Percentiles rank a stretch among this genome's conserved stretches.
Evolutionary conservation across 306 rosid genomes (phyloP).

Genomic region (Fragaria vesca): DNA sequence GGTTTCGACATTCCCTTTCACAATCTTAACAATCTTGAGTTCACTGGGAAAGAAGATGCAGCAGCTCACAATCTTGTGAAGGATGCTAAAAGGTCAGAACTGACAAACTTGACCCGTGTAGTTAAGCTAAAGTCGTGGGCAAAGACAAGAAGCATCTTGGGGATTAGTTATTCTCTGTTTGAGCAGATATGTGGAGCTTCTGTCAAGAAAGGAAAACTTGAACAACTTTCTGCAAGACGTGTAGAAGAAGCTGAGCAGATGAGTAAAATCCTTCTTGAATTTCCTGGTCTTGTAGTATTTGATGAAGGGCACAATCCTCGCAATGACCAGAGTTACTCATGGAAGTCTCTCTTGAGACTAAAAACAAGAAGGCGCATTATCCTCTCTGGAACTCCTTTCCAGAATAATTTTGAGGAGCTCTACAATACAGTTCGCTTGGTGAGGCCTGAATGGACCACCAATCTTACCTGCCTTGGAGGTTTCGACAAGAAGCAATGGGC

Average conservation of each 20-base stretch:
- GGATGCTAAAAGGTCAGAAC: slow-evolving; percentile 2
- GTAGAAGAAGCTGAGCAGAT: neutral
- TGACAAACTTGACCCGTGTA: slow-evolving; percentile 13
- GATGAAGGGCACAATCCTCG: slow-evolving; percentile 69
- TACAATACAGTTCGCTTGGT: slow-evolving; percentile 49
- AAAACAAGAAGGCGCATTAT: slow-evolving; percentile 53
- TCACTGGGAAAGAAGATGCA: slow-evolving; percentile 39
- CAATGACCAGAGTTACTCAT: slow-evolving; percentile 28
- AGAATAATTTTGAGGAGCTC: slow-evolving; percentile 64
- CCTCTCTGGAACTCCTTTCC: slow-evolving; percentile 79
- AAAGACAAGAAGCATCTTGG: slow-evolving; percentile 48
- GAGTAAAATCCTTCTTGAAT: slow-evolving; percentile 40
- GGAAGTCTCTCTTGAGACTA: slow-evolving; percentile 45
- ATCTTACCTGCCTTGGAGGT: neutral
- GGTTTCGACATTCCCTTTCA: slow-evolving; percentile 58
- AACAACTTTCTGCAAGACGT: neutral
- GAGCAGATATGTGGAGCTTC: slow-evolving; percentile 31
- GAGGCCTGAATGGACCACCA: slow-evolving; percentile 24
- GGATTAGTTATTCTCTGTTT: slow-evolving; percentile 52
- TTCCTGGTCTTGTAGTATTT: slow-evolving; percentile 52
- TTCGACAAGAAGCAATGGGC: slow-evolving; percentile 29
- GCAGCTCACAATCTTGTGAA: slow-evolving; percentile 17
- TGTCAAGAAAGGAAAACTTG: neutral
- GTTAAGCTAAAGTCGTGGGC: slow-evolving; percentile 59
- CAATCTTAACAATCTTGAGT: slow-evolving; percentile 41